Percentiles rank a stretch among this genome's conserved stretches.
Conservation (phyloP, 2,329 filamentous ascomycete genomes). For the Macroventuria anomochaeta region DNA sequence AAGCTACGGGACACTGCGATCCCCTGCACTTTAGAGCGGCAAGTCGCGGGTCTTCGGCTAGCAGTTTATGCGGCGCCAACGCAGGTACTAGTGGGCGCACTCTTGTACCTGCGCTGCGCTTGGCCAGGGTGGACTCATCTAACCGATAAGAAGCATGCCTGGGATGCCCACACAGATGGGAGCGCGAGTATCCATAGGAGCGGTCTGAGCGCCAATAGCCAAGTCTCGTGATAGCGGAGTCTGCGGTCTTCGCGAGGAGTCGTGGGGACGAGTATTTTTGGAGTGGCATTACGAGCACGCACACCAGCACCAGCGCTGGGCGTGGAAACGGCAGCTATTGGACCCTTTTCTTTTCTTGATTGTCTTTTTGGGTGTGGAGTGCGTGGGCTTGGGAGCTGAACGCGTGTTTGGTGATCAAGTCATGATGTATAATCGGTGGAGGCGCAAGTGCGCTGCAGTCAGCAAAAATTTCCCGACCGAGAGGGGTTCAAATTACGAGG, state of each 20-base stretch:
- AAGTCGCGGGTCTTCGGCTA: not conserved
- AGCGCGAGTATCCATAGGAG: not conserved
- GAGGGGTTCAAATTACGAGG: not conserved
- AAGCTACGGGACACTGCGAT: too few species aligned
- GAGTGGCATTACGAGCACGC: not conserved
- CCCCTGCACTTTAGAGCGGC: too few species aligned
- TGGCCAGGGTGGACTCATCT: not conserved
- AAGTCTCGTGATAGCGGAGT: constrained; percentile 10
- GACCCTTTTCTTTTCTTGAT: constrained; percentile 4
- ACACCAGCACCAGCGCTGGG: not conserved
- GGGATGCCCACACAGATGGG: too few species aligned
- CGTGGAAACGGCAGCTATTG: not conserved
- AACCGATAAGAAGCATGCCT: too few species aligned
- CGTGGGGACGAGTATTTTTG: not conserved
- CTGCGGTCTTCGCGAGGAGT: not conserved
- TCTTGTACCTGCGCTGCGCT: not conserved
- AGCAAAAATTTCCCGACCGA: constrained; percentile 1
- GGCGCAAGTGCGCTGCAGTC: constrained; percentile 6
- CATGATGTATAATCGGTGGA: not conserved
- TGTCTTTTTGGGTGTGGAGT: not conserved
- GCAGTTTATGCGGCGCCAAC: not conserved
- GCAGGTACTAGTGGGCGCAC: not conserved
- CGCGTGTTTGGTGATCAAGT: not conserved
- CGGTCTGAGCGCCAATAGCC: constrained; percentile 3
- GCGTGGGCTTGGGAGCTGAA: too few species aligned